Evolutionary conservation across 1,284 basidiomycete species (phyloP).

Genomic region (Tilletia walkeri): DNA sequence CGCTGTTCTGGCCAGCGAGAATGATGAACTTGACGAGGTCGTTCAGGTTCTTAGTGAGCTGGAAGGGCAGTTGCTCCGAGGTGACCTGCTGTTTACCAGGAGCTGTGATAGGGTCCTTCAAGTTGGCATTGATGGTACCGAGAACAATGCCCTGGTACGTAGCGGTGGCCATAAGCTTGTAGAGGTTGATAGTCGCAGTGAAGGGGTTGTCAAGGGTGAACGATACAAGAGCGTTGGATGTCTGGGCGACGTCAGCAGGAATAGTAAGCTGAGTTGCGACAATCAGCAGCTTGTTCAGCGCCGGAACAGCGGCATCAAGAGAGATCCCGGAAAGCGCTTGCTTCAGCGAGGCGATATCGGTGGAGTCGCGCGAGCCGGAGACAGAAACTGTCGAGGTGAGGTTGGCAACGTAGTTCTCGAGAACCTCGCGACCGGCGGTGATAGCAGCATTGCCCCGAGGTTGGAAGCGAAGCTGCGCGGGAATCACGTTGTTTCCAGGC

Average conservation of each 20-base stretch:
- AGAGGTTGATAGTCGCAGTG: slow-evolving; percentile 71
- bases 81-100: slow-evolving; percentile 66
- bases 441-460: slow-evolving; percentile 64
- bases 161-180: slow-evolving; percentile 65
- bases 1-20: slow-evolving; percentile 63
- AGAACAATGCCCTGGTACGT: slow-evolving; percentile 58
- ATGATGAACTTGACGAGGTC: slow-evolving; percentile 66
- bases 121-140: slow-evolving; percentile 61
- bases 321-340: slow-evolving; percentile 67
- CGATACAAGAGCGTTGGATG: slow-evolving; percentile 35
- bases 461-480: slow-evolving; percentile 66
- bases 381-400: slow-evolving; percentile 66
- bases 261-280: slow-evolving; percentile 28
- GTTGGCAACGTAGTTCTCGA: slow-evolving; percentile 73
- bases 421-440: slow-evolving; percentile 63
- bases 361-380: slow-evolving; percentile 64
- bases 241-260: slow-evolving; percentile 31
- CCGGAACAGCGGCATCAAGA: slow-evolving; percentile 68
- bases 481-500: slow-evolving; percentile 36
- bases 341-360: slow-evolving; percentile 67
- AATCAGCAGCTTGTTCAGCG: slow-evolving; percentile 68
- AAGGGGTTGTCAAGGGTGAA: slow-evolving; percentile 68
- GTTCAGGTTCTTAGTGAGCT: slow-evolving; percentile 68
- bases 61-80: slow-evolving; percentile 65
- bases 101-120: slow-evolving; percentile 64